A percentile compares a stretch with the other conserved stretches of the same genome.
These are phyloP conservation scores for Fagopyrum tataricum DNA, from an alignment of 148 eudicot species.

Conservation along the genomic window DNA sequence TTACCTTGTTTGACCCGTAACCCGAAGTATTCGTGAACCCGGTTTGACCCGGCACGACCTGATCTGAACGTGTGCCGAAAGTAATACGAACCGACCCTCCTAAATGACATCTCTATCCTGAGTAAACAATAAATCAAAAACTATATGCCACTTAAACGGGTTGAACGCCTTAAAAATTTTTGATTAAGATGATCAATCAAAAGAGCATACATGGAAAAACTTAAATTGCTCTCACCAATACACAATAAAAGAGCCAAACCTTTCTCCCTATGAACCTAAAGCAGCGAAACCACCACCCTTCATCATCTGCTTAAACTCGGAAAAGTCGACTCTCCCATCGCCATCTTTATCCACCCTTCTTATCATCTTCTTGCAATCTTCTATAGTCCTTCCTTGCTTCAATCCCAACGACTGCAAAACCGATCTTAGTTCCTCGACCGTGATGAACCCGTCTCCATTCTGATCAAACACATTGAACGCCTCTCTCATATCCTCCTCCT, in stretches of 20 bases:
- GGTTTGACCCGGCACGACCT: no score
- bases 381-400: slow-evolving; percentile 73
- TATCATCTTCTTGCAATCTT: slow-evolving; percentile 83
- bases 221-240: neutral
- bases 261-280: slow-evolving; percentile 21
- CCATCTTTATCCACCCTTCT: slow-evolving; percentile 79
- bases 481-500: slow-evolving; percentile 87
- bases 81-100: no score
- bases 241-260: neutral
- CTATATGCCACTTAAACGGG: no score
- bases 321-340: slow-evolving; percentile 71
- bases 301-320: slow-evolving; percentile 85
- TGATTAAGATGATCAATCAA: neutral
- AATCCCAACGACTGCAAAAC: slow-evolving; percentile 74
- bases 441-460: slow-evolving; percentile 84
- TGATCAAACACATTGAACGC: slow-evolving; percentile 91
- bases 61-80: no score
- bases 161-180: no score
- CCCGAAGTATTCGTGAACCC: no score
- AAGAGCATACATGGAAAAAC: neutral
- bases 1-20: no score
- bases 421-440: slow-evolving; percentile 75
- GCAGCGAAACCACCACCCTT: slow-evolving; percentile 86
- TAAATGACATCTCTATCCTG: no score
- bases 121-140: no score